Percentiles rank a stretch among this genome's conserved stretches.
These are phyloP conservation scores for Arachis stenosperma DNA, from an alignment of 306 rosid species.

Conservation along the genomic window DNA sequence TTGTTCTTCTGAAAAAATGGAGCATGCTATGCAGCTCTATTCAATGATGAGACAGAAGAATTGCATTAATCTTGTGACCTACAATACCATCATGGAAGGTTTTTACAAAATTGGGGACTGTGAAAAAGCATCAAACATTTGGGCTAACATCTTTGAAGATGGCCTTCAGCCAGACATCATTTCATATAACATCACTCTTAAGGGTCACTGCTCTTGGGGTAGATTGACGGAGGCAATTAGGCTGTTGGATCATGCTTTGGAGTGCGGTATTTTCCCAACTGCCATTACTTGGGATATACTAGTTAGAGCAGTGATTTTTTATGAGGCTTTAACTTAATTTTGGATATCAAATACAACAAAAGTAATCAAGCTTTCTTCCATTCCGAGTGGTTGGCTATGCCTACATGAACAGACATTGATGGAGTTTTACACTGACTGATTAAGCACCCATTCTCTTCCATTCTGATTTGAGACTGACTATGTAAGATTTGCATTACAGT, in stretches of 20 bases:
- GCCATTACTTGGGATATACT: conserved; percentile 84
- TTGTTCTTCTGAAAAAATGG: conserved; percentile 71
- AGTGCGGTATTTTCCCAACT: conserved; percentile 71
- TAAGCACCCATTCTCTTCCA: background rate
- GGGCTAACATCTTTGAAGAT: conserved; percentile 57
- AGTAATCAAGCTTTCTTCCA: no score
- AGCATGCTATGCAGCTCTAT: conserved; percentile 70
- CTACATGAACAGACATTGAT: background rate
- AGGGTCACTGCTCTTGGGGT: conserved; percentile 81
- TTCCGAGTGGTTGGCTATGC: background rate
- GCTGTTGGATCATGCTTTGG: conserved; percentile 67
- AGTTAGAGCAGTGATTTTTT: conserved; percentile 71
- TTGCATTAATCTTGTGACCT: conserved; percentile 68
- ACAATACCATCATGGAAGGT: conserved; percentile 92
- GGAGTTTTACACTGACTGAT: background rate
- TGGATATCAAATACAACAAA: background rate
- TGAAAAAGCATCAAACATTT: conserved; percentile 63
- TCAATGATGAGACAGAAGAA: conserved; percentile 55
- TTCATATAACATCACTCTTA: conserved; percentile 77
- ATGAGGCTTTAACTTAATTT: conserved; percentile 43
- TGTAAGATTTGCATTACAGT: background rate
- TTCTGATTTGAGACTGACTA: background rate
- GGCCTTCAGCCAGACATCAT: conserved; percentile 80
- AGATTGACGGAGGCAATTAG: conserved; percentile 70
- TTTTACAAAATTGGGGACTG: conserved; percentile 72